Base-by-base conservation (phyloP, 768 basidiomycete genomes). In the Rhizopogon sp. region DNA sequence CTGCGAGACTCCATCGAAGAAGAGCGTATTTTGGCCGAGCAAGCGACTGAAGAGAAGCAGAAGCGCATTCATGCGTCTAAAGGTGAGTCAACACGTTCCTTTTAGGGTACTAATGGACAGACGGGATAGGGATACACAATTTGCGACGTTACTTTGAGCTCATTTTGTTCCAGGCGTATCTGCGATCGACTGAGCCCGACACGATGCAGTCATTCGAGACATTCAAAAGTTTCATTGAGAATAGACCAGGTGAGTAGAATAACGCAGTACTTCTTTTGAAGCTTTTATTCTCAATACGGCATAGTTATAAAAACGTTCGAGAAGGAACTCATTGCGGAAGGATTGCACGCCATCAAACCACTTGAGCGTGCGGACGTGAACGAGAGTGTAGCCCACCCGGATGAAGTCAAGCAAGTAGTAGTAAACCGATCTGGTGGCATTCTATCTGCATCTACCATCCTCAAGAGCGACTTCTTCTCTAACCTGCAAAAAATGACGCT, bases 401-500 rank as follows among this genome's bases (percentile, higher is more conserved):
- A 98, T 61, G 97, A 98, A 73, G 94, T 93, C 35, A 83, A 86
- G 7, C 80, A 87, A 57, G 80, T 96, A 3, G 95, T 99, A 33
- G 78, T 83, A 39, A 90, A 88, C 61, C 84, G 97, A 40, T 79
- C 82, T 8, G 97, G 97, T 8, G 82, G 79, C 57, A 90, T 98
- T 55, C 73, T 98, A 0, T 96, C 92, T 11, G 90, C 93, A 1
- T 90, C 85, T 5, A 93, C 94, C 1, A 97, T 98, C 61, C 75
- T 98, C 64, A 99, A 99, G 75, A 92, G 89, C 63, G 93, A 95
- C 66, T 93, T 93, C 77, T 95, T 95, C 78, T 84, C 84, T 6
- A 91, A 91, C 65, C 66, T 98, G 33, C 97, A 98, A 72, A 98
- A 98, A 75, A 93, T 97, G 85, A 90, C 91, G 3, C 75, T 99